These are phyloP conservation scores for Xylariales sp. DNA, from an alignment of 2,329 filamentous ascomycete species.

Conservation along the genomic window DNA sequence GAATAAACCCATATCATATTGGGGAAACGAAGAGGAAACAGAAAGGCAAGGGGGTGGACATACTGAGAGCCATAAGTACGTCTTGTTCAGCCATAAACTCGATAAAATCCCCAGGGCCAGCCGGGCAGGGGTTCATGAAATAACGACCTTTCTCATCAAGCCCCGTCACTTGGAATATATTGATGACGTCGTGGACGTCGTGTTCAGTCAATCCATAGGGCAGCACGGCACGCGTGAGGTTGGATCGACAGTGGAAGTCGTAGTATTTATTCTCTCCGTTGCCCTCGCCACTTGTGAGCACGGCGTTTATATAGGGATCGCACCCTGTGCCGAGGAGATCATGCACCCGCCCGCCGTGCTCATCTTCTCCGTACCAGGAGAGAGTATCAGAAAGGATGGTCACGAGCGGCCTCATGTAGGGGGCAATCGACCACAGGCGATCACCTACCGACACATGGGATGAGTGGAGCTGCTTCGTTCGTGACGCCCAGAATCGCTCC, in stretches of 20 bases:
- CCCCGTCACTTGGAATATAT: slow-evolving; percentile 87
- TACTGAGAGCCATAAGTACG: slow-evolving; percentile 70
- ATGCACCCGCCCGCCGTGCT: slow-evolving; percentile 75
- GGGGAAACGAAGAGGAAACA: background rate
- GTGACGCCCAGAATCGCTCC: slow-evolving; percentile 84
- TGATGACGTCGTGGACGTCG: slow-evolving; percentile 87
- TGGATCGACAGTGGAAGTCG: slow-evolving; percentile 87
- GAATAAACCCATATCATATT: background rate
- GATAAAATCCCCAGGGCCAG: slow-evolving; percentile 67
- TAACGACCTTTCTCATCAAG: slow-evolving; percentile 78
- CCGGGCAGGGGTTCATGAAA: slow-evolving; percentile 76
- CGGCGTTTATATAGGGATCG: slow-evolving; percentile 83
- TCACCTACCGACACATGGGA: slow-evolving; percentile 79
- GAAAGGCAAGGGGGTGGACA: slow-evolving; percentile 38
- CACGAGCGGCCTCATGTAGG: slow-evolving; percentile 79
- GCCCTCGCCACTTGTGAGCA: slow-evolving; percentile 60
- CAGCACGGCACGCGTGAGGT: slow-evolving; percentile 77
- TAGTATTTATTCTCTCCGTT: slow-evolving; percentile 55
- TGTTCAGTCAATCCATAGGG: slow-evolving; percentile 75
- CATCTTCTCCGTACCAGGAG: slow-evolving; percentile 68
- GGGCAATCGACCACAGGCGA: slow-evolving; percentile 80
- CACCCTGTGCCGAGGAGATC: slow-evolving; percentile 86
- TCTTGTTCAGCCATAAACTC: slow-evolving; percentile 87
- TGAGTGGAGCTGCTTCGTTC: slow-evolving; percentile 82
- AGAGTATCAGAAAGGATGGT: slow-evolving; percentile 79